These are phyloP conservation scores for Hordeum pubiflorum DNA, from an alignment of 202 grass and related monocot genomes.

Conservation along the genomic window DNA sequence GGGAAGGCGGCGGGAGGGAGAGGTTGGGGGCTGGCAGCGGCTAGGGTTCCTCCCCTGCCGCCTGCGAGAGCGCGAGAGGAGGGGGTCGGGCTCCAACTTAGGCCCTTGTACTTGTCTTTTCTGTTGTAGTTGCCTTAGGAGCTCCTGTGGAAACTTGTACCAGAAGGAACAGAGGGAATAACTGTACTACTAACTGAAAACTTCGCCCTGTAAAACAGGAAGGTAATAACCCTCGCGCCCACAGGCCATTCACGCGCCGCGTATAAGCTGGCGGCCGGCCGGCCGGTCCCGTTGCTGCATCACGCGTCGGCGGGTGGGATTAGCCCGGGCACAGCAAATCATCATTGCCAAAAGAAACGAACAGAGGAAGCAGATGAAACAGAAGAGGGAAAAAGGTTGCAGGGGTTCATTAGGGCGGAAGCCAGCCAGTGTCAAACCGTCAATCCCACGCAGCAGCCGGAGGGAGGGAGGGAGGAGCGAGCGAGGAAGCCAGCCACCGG, in stretches of 20 bases:
- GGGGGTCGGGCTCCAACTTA: no score
- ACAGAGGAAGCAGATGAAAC: neutral
- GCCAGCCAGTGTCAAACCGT: neutral
- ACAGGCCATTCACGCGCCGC: neutral
- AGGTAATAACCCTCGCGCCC: neutral
- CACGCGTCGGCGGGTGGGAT: neutral
- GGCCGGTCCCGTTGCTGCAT: neutral
- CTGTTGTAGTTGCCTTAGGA: no score
- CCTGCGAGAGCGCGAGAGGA: no score
- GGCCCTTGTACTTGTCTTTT: no score
- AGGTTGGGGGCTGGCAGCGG: no score
- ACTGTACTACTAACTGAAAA: neutral
- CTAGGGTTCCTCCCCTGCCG: no score
- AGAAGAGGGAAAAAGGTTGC: neutral
- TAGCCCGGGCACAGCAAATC: slow-evolving; percentile 14
- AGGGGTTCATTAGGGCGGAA: slow-evolving; percentile 29
- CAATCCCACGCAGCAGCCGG: neutral
- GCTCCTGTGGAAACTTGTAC: no score
- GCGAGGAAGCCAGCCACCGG: neutral
- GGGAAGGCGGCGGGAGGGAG: no score
- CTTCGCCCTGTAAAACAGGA: neutral
- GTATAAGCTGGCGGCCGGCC: neutral
- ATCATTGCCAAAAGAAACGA: slow-evolving; percentile 28
- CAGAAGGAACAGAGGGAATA: neutral
- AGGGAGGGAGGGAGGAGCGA: neutral